Percentiles rank a stretch among this genome's conserved stretches.
phyloP scores from a whole-genome alignment of 495 filamentous ascomycete genomes.

The Penicillium egyptiacum region DNA sequence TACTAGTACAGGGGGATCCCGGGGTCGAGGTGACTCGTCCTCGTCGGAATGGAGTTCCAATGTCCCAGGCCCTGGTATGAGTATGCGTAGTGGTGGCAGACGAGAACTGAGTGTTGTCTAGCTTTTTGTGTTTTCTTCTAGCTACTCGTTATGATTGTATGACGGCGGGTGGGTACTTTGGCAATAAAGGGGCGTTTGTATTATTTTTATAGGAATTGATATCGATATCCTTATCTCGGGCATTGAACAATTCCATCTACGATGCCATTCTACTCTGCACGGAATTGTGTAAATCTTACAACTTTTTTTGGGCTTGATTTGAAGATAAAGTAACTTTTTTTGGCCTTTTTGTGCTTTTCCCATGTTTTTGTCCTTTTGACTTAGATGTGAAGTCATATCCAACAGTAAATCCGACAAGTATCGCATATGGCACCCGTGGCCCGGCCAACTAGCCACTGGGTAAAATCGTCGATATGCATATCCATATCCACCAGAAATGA shows the following conservation, averaged over 20 bases:
- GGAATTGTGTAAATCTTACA: background rate
- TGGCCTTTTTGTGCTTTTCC: background rate
- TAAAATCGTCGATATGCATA: background rate
- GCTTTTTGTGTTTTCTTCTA: conserved; percentile 10
- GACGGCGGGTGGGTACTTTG: conserved; percentile 2
- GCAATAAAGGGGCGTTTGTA: conserved; percentile 10
- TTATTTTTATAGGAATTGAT: conserved; percentile 8
- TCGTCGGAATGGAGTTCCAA: conserved; percentile 32
- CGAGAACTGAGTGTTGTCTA: conserved; percentile 39
- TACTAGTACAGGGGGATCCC: conserved; percentile 26
- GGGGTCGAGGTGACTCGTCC: conserved; percentile 26
- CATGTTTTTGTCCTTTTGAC: background rate
- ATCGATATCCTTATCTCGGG: background rate
- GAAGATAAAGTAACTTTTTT: background rate
- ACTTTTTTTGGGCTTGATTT: background rate
- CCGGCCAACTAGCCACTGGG: conserved; percentile 3
- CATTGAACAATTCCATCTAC: background rate
- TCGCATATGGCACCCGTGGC: background rate
- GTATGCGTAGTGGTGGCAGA: conserved; percentile 28
- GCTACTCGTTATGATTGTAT: conserved; percentile 19
- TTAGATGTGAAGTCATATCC: background rate
- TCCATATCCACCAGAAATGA: background rate
- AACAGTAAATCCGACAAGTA: background rate
- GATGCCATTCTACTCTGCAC: background rate
- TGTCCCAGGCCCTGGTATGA: conserved; percentile 19